Conservation (phyloP, 306 rosid species). For the Trichosanthes truncata region DNA sequence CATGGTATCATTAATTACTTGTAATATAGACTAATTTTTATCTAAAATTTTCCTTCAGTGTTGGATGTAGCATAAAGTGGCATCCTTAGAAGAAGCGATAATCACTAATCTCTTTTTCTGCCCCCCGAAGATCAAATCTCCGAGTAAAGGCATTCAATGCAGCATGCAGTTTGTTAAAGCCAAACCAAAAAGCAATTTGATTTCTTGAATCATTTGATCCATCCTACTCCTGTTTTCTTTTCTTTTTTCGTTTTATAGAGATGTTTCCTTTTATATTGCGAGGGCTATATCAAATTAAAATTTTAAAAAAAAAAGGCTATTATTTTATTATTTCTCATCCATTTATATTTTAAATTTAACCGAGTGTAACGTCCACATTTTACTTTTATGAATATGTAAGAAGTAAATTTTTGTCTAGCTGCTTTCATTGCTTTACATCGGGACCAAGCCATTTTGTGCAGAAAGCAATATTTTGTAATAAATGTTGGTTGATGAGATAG, state of each 20-base stretch:
- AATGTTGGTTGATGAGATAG: background rate
- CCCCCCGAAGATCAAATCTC: conserved; percentile 9
- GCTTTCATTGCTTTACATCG: background rate
- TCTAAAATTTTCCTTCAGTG: conserved; percentile 32
- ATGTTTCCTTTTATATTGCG: background rate
- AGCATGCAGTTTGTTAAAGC: background rate
- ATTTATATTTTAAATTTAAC: background rate
- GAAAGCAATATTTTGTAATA: background rate
- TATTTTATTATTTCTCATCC: background rate
- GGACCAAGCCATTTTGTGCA: background rate
- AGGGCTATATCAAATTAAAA: background rate
- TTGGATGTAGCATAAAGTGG: conserved; percentile 99
- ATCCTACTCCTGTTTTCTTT: background rate
- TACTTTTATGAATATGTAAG: background rate
- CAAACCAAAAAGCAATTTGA: background rate
- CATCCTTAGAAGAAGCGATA: conserved; percentile 46
- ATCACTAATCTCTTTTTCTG: conserved; percentile 12
- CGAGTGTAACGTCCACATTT: background rate
- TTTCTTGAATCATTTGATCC: background rate
- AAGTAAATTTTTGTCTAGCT: background rate
- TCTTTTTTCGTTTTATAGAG: background rate
- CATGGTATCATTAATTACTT: background rate
- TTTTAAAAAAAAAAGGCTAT: background rate
- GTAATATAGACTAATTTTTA: conserved; percentile 1
- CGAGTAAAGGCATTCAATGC: conserved; percentile 13